Evolutionary conservation across 768 basidiomycete genomes (phyloP), one percentile per base, ranked within the genome.

Genomic region (Leccinum rimulosum): DNA sequence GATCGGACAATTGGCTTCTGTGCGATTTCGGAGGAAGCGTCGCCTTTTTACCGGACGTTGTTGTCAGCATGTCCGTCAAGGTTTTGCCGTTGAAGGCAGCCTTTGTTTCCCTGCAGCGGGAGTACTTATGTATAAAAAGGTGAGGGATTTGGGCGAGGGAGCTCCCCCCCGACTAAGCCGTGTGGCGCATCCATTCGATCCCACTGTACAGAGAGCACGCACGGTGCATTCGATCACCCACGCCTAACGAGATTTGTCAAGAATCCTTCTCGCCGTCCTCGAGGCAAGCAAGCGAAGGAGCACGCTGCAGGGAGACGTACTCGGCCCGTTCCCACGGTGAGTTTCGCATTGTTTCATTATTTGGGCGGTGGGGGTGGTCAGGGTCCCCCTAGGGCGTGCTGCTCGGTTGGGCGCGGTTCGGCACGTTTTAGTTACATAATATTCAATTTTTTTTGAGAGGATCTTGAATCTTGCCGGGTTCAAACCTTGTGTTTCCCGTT

Each of bases 331-430:
- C 67, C 47, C 70, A 71, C 70, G 71, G 71, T 71, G 61, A 70
- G 71, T 70, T 71, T 68, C 68, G 63, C 65, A 63, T 67, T 70
- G 64, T 72, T 67, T 73, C 60, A 48, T 63, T 66, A 57, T 64
- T 67, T 55, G 28, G 60, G 71, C 60, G 69, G 64, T 61, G 62
- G 50, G 63, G 57, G 40, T 62, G 59, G 56, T 28, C 38, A 58
- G 60, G 64, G 66, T 60, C 66, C 61, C 61, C 65, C 62, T 12
- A 11, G 22, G 64, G 57, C 62, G 33, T 57, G 64, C 61, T 52
- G 64, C 47, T 70, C 68, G 67, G 63, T 54, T 70, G 59, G 55
- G 33, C 27, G 55, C 27, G 55, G 61, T 60, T 66, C 64, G 70
- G 66, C 70, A 72, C 56, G 68, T 57, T 65, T 59, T 57, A 15